Evolutionary conservation across 2,329 filamentous ascomycete species (phyloP).

Genomic region (Cercospora sesami): DNA sequence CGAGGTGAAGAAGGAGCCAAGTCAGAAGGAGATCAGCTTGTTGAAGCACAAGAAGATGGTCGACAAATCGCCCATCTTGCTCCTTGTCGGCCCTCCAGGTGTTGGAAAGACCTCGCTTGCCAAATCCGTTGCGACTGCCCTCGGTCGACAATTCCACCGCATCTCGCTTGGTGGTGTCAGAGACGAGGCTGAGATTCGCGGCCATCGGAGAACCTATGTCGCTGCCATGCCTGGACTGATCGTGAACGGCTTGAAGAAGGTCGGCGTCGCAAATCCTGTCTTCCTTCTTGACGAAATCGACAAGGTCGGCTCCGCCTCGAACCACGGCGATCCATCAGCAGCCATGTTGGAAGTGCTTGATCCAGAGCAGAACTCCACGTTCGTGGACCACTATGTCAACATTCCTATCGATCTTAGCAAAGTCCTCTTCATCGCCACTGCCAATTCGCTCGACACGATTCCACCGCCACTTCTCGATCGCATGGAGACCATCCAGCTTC

Average conservation of each 20-base stretch:
- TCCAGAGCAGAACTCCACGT: conserved; percentile 93
- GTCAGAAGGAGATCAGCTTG: conserved; percentile 65
- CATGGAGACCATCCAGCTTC: conserved; percentile 93
- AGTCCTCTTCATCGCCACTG: conserved; percentile 95
- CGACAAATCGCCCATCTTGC: conserved; percentile 93
- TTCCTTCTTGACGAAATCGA: conserved; percentile 97
- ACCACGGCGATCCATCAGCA: conserved; percentile 92
- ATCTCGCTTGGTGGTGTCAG: conserved; percentile 94
- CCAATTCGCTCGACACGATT: conserved; percentile 92
- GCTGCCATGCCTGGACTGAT: conserved; percentile 98
- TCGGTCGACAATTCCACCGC: conserved; percentile 93
- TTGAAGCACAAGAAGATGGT: conserved; percentile 80
- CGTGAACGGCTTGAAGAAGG: conserved; percentile 91
- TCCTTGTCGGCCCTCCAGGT: conserved; percentile 89
- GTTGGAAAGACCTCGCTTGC: conserved; percentile 96
- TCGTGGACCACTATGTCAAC: conserved; percentile 94
- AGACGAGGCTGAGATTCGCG: conserved; percentile 94
- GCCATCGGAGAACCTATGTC: conserved; percentile 92
- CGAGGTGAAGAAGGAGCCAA: conserved; percentile 45
- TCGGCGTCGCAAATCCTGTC: conserved; percentile 91
- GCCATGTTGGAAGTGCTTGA: conserved; percentile 98
- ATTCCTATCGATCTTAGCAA: conserved; percentile 95
- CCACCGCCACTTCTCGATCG: conserved; percentile 90
- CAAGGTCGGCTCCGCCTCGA: conserved; percentile 87
- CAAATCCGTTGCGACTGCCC: conserved; percentile 84